Base-by-base conservation (phyloP, 768 basidiomycete species). In the Coprinopsis cinerea region DNA sequence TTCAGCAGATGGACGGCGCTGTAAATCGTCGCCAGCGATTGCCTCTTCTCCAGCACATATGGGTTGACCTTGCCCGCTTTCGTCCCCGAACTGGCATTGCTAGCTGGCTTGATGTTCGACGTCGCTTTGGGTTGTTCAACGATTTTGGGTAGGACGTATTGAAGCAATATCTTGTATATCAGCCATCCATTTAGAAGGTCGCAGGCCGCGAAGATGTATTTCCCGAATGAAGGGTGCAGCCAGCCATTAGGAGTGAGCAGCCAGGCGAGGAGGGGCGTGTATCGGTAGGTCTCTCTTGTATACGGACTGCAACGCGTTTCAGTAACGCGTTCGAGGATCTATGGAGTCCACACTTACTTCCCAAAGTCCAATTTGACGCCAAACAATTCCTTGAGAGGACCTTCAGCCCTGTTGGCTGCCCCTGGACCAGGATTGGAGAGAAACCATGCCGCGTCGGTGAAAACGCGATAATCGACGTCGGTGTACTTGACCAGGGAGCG, bases 381-480 rank as follows among this genome's bases (percentile, higher is more conserved):
- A 7, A 78, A 58, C 23, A 64, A 59, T 11, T 61, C 55, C 18
- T 68, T 70, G 37, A 86, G 57, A 24, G 79, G 74, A 9, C 92
- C 93, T 53, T 75, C 73, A 17, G 85, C 89, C 20, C 53, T 55
- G 58, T 84, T 85, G 23, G 55, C 64, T 25, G 61, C 53, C 9
- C 53, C 63, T 34, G 72, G 62, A n/a, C 67, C 57, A 30, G 83
- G 77, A 40, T 72, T 59, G 23, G 80, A 63, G 26, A 90, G 60
- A 61, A 89, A 91, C 35, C 68, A 71, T 1, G 92, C 83, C 3
- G 96, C 96, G 64, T 98, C 95, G 40, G 80, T 88, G 72, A 97
- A 96, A 57, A 99, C 95, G 30, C 82, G 78, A 66, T 97, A 98
- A 67, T 99, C 96, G 56, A 98, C 76, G 66, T 99, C 96, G n/a